Evolutionary conservation across 2,329 filamentous ascomycete genomes (phyloP).

Genomic region (Eutypa lata): DNA sequence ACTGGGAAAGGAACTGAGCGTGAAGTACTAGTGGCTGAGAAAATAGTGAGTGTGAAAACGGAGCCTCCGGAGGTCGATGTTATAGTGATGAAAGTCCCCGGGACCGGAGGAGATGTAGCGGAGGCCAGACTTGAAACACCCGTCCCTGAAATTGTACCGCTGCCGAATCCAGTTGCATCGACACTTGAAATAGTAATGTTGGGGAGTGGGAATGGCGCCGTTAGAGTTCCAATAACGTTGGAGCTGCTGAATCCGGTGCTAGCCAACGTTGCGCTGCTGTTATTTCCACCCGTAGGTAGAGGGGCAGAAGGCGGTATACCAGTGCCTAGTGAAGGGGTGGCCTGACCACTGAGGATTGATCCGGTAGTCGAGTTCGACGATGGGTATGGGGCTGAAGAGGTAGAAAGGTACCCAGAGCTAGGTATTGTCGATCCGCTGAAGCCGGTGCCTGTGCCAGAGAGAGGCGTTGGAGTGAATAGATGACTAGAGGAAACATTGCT

Average conservation of each 20-base stretch:
- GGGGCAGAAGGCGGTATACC: neutral
- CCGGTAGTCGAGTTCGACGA: neutral
- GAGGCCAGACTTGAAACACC: neutral
- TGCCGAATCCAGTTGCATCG: neutral
- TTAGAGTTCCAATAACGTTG: neutral
- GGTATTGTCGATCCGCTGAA: no score
- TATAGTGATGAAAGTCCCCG: neutral
- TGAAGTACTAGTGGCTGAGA: neutral
- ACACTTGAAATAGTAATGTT: neutral
- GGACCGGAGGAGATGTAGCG: neutral
- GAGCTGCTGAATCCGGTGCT: no score
- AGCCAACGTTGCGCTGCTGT: no score
- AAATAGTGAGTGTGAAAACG: neutral
- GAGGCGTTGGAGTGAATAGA: neutral
- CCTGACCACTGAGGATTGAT: neutral
- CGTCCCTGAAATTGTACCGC: neutral
- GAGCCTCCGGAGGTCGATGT: neutral
- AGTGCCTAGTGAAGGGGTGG: neutral
- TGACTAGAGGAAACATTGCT: no score
- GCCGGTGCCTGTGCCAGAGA: neutral
- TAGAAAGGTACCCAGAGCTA: no score
- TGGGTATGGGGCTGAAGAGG: neutral
- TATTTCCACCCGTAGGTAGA: neutral
- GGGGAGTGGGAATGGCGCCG: neutral
- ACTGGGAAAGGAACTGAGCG: neutral